phyloP scores from a whole-genome alignment of 345 rosid genomes.

The Hirschfeldia incana region DNA sequence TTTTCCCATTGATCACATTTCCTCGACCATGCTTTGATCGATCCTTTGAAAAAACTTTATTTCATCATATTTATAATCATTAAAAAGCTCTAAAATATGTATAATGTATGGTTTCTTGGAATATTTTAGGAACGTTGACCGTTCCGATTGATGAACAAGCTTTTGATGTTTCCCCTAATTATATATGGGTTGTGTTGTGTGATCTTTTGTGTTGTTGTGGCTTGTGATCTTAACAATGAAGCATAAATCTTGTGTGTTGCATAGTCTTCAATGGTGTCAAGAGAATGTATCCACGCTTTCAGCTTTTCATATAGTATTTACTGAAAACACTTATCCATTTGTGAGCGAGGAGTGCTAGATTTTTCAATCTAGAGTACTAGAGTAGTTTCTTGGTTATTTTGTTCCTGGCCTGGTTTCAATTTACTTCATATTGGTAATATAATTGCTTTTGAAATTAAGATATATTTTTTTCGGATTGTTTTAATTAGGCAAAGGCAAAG shows the following conservation, averaged over 20 bases:
- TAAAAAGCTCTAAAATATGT: constrained; percentile 37
- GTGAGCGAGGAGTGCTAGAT: no score
- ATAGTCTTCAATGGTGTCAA: not conserved
- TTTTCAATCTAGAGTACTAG: no score
- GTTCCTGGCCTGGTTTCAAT: no score
- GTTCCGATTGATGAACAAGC: constrained; percentile 33
- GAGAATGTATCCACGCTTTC: not conserved
- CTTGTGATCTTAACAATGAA: not conserved
- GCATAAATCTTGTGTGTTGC: not conserved
- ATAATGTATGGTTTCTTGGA: constrained; percentile 33
- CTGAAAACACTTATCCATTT: no score
- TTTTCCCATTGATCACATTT: constrained; percentile 70
- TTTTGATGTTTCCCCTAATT: constrained; percentile 11
- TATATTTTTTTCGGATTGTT: no score
- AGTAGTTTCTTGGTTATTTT: no score
- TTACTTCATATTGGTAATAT: no score
- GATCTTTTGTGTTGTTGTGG: constrained; percentile 11
- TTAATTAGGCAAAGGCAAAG: no score
- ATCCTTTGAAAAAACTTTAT: not conserved
- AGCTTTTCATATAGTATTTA: no score
- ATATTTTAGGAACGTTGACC: constrained; percentile 34
- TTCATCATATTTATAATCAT: constrained; percentile 24
- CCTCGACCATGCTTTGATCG: constrained; percentile 54
- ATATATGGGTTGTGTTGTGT: constrained; percentile 26
- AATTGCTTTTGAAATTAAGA: no score